These are phyloP conservation scores for Schwanniomyces yamadae DNA, from an alignment of 805 yeast species.

Conservation along the genomic window DNA sequence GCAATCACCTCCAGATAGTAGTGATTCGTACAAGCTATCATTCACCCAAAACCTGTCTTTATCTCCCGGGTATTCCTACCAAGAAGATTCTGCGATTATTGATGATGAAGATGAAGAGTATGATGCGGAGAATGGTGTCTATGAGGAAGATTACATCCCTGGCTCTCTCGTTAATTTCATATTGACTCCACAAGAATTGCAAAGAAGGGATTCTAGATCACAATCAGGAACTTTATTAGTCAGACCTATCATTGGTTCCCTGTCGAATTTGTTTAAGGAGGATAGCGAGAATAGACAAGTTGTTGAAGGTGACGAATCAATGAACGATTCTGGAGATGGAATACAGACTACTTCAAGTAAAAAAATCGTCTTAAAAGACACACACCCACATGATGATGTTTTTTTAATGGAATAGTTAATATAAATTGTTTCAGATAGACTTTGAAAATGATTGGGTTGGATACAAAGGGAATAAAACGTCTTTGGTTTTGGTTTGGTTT, in stretches of 20 bases:
- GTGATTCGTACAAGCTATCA: conserved; percentile 6
- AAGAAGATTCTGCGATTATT: conserved; percentile 27
- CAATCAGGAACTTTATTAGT: conserved; percentile 42
- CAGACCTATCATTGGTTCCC: conserved; percentile 27
- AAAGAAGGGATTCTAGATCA: conserved; percentile 64
- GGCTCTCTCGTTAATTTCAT: conserved; percentile 71
- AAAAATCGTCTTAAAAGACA: not conserved
- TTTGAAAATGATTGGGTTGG: too few species aligned
- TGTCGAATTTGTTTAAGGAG: conserved; percentile 7
- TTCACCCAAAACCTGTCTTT: conserved; percentile 11
- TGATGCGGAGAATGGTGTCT: conserved; percentile 22
- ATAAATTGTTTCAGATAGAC: not conserved
- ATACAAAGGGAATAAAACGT: too few species aligned
- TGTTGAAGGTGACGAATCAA: conserved; percentile 1
- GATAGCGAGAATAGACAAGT: conserved; percentile 2
- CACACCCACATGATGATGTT: conserved; percentile 27
- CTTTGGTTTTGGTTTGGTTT: too few species aligned
- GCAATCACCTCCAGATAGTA: conserved; percentile 9
- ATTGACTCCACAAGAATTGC: conserved; percentile 75
- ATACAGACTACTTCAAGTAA: too few species aligned
- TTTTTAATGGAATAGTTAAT: conserved; percentile 36
- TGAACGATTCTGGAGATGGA: too few species aligned
- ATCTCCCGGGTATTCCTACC: conserved; percentile 11
- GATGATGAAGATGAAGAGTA: conserved; percentile 32
- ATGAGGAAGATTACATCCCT: conserved; percentile 80